Percentiles rank a stretch among this genome's conserved stretches.
Evolutionary conservation across 345 rosid species (phyloP).

Genomic region (Salix caprea): DNA sequence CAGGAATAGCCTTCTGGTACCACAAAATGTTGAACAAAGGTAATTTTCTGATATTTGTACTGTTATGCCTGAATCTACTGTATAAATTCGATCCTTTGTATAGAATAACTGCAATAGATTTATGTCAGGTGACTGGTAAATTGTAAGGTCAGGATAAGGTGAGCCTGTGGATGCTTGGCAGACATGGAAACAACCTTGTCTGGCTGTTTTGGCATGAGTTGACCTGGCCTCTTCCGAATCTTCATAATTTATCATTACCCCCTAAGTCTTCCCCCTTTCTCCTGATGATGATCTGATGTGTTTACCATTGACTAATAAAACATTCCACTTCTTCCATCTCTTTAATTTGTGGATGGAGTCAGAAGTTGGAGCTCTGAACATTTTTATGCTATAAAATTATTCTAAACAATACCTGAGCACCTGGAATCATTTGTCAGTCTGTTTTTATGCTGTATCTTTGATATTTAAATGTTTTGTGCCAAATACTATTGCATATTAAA

Average conservation of each 20-base stretch:
- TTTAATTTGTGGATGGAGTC: not conserved
- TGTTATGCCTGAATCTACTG: not conserved
- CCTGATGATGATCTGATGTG: not conserved
- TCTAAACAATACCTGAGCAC: not conserved
- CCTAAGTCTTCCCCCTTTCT: not conserved
- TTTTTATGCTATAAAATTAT: not conserved
- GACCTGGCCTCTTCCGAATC: not conserved
- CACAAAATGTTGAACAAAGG: constrained; percentile 64
- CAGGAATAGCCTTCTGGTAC: constrained; percentile 51
- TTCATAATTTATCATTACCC: not conserved
- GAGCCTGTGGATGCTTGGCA: too few relatives aligned
- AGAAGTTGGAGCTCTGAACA: not conserved
- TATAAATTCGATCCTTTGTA: not conserved
- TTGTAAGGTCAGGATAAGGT: too few relatives aligned
- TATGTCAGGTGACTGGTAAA: not conserved
- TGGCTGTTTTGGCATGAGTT: not conserved
- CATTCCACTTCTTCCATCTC: not conserved
- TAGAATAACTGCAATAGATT: too few relatives aligned
- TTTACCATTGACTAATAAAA: not conserved
- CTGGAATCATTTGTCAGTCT: not conserved
- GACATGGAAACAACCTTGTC: not conserved
- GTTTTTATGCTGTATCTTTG: not conserved
- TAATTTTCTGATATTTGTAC: constrained; percentile 17
- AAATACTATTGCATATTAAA: not conserved
- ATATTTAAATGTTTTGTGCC: not conserved